Evolutionary conservation across 345 rosid genomes (phyloP).

Genomic region (Tarenaya hassleriana): DNA sequence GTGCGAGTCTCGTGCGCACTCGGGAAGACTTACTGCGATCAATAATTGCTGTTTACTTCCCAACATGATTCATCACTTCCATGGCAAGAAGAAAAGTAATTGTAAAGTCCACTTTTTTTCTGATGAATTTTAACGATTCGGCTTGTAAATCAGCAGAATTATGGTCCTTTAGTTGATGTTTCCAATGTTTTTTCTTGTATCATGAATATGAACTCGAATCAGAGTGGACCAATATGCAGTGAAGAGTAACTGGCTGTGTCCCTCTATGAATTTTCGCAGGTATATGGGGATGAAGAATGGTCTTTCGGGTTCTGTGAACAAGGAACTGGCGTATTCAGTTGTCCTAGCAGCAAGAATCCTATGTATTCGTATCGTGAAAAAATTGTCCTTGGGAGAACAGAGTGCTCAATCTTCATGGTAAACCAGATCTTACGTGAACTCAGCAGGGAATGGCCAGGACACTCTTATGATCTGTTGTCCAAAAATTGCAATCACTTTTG

Average conservation of each 20-base stretch:
- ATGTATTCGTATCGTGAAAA: slow-evolving; percentile 83
- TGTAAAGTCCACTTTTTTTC: slow-evolving; percentile 8
- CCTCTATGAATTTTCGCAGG: slow-evolving; percentile 31
- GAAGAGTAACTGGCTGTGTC: slow-evolving; percentile 18
- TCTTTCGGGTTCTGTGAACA: slow-evolving; percentile 91
- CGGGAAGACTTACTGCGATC: background rate
- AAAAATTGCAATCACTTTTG: slow-evolving; percentile 98
- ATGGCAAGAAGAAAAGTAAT: background rate
- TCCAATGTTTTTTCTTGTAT: background rate
- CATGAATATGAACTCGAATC: background rate
- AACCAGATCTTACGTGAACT: slow-evolving; percentile 78
- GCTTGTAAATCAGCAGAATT: background rate
- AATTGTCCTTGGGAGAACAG: slow-evolving; percentile 66
- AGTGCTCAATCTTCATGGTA: slow-evolving; percentile 49
- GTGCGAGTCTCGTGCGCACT: background rate
- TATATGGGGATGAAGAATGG: slow-evolving; percentile 91
- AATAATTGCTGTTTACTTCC: slow-evolving; percentile 11
- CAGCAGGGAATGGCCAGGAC: slow-evolving; percentile 86
- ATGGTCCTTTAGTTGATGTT: no score
- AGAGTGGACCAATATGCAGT: slow-evolving; percentile 7
- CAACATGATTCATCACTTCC: slow-evolving; percentile 11
- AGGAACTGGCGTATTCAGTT: slow-evolving; percentile 90
- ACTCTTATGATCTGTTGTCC: slow-evolving; percentile 63
- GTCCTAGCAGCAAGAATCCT: slow-evolving; percentile 76
- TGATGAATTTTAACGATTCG: background rate